phyloP scores from a whole-genome alignment of 2,329 filamentous ascomycete species.

The Hymenoscyphus linearis region DNA sequence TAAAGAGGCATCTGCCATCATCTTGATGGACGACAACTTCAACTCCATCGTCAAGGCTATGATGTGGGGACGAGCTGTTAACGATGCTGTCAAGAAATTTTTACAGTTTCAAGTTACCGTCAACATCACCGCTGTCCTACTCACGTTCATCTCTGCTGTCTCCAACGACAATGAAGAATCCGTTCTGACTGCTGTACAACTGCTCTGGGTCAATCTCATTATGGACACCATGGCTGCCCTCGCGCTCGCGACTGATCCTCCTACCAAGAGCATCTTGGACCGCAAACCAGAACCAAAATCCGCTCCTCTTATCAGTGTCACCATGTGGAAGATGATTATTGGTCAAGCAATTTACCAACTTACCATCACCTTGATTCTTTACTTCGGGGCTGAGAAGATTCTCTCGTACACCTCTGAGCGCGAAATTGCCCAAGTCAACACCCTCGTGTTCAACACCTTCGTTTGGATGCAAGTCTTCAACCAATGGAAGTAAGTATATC shows the following conservation, averaged over 20 bases:
- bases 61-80: conserved; percentile 56
- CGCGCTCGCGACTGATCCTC: conserved; percentile 71
- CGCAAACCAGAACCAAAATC: conserved; percentile 71
- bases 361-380: conserved; percentile 69
- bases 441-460: conserved; percentile 94
- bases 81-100: conserved; percentile 50
- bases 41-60: conserved; percentile 57
- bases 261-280: conserved; percentile 61
- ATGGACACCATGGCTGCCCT: conserved; percentile 80
- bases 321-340: conserved; percentile 99
- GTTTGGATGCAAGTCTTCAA: conserved; percentile 99
- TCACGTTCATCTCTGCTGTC: conserved; percentile 75
- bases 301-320: conserved; percentile 72
- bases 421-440: conserved; percentile 54
- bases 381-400: conserved; percentile 64
- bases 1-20: conserved; percentile 57
- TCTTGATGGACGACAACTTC: conserved; percentile 59
- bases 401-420: conserved; percentile 50
- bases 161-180: conserved; percentile 56
- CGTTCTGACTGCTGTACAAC: conserved; percentile 71
- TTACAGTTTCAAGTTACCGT: conserved; percentile 61
- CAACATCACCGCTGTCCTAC: conserved; percentile 74
- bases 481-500: conserved; percentile 73
- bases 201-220: conserved; percentile 80
- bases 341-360: conserved; percentile 90